Evolutionary conservation across 805 yeast species (phyloP).

Genomic region (Starmerella lactis-condensi): DNA sequence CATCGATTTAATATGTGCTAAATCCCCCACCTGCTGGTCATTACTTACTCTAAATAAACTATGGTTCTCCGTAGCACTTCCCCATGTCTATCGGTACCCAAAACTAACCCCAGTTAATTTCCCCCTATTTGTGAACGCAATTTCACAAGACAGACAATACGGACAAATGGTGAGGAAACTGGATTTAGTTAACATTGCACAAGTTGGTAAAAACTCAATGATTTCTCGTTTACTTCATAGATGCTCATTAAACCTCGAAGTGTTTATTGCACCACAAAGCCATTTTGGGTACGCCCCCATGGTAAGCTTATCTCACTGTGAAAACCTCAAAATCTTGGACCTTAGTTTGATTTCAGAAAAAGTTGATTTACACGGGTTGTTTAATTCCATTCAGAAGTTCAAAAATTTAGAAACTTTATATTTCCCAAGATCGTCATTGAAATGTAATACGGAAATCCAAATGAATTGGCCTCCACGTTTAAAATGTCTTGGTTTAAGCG

Average conservation of each 20-base stretch:
- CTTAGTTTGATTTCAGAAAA: conserved; percentile 78
- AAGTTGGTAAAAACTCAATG: conserved; percentile 78
- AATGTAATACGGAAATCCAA: conserved; percentile 30
- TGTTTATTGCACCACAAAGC: conserved; percentile 81
- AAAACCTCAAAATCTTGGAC: conserved; percentile 45
- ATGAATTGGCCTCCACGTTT: conserved; percentile 66
- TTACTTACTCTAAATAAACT: conserved; percentile 41
- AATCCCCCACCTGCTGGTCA: conserved; percentile 23
- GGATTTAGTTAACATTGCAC: conserved; percentile 65
- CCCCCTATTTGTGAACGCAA: conserved; percentile 48
- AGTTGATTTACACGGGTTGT: conserved; percentile 62
- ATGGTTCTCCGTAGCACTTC: conserved; percentile 44
- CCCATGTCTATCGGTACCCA: conserved; percentile 49
- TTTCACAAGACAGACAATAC: conserved; percentile 27
- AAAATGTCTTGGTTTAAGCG: conserved; percentile 57
- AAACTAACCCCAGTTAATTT: conserved; percentile 48
- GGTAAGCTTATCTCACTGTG: conserved; percentile 59
- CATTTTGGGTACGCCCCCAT: conserved; percentile 85
- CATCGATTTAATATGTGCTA: conserved; percentile 25
- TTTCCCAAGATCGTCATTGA: conserved; percentile 75
- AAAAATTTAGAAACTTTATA: conserved; percentile 51
- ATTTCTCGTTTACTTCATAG: conserved; percentile 69
- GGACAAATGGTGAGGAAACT: conserved; percentile 46
- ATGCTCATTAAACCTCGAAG: conserved; percentile 44
- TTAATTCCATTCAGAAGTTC: conserved; percentile 49